Base-by-base conservation (phyloP, 345 rosid species). In the Tarenaya hassleriana region DNA sequence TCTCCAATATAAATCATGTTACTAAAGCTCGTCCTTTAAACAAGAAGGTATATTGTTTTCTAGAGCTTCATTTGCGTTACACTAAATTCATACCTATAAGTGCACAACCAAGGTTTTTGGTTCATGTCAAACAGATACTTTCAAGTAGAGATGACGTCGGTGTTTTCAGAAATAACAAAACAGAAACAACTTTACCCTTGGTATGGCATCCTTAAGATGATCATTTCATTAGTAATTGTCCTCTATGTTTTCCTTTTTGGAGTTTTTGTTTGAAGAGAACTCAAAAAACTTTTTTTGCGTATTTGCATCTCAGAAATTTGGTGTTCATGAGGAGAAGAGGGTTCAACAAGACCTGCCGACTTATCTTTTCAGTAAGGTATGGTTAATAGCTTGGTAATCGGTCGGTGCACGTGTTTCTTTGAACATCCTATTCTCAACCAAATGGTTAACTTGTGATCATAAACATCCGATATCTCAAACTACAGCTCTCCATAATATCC, bases 301-400 rank as follows among this genome's bases (percentile, higher is more conserved):
- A 14, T 52, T 56, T 53, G 35, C 42, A 33, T 38, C 64, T 52
- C 79, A 88, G 98, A 95, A 76, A 64, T 85, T 88, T 60, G 81
- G 66, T 61, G 85, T 92, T 60, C 82, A 65, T 21, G 66, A 72
- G 1, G 86, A 73, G 53, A 85, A 71, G 69, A 83, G 70, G 64
- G 62, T 56, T 70, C 80, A 46, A 20, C 81, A 70, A 62, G 73
- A 78, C 74, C 76, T 73, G 15, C 95, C 98, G 4, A 54, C 70
- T 18, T 97, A 92, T 20, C 91, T 88, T 62, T 85, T 88, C 63
- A 81, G 84, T 57, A 92, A 85, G 97, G 98, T 92, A 76, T 62
- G 46, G 29, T 33, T 50, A 31, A 29, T 13, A 7, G 29, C 49
- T 41, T 35, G 40, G 21, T 41, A 41, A 8, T 41, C 17, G 14